Conservation (phyloP, 164 flowering plant genomes). For the Aristolochia contorta region DNA sequence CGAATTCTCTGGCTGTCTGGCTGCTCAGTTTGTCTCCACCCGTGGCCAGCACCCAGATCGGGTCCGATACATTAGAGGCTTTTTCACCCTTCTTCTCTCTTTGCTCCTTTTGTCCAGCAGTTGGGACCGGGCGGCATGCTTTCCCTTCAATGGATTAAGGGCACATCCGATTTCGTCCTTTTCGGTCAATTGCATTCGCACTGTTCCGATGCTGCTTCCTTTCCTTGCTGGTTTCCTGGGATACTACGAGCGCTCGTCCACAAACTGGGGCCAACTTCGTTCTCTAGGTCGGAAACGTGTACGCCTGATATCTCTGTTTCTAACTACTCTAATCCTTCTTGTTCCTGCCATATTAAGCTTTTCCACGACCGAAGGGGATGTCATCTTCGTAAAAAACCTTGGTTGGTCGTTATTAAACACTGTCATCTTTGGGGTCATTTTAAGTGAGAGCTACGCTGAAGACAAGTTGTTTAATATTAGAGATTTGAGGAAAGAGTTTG, state of each 20-base stretch:
- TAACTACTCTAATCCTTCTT: constrained; percentile 52
- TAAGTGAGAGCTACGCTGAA: constrained; percentile 65
- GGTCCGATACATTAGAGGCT: constrained; percentile 41
- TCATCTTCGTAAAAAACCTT: constrained; percentile 35
- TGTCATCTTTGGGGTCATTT: constrained; percentile 83
- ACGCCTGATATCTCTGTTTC: constrained; percentile 53
- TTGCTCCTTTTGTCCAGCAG: constrained; percentile 56
- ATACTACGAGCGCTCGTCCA: constrained; percentile 49
- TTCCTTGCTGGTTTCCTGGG: constrained; percentile 78
- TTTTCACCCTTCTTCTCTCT: constrained; percentile 36
- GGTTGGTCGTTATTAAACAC: constrained; percentile 85
- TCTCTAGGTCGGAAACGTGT: constrained; percentile 59
- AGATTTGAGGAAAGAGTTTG: constrained; percentile 56
- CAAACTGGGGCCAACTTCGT: constrained; percentile 47
- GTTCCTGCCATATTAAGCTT: constrained; percentile 61
- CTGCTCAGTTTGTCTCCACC: constrained; percentile 38
- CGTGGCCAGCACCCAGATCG: constrained; percentile 9
- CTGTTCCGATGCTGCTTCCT: constrained; percentile 75
- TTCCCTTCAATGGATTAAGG: constrained; percentile 23
- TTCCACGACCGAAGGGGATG: constrained; percentile 31
- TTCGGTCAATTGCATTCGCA: constrained; percentile 44
- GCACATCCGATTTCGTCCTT: constrained; percentile 12
- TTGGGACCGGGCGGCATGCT: constrained; percentile 80
- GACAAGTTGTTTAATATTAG: constrained; percentile 40
- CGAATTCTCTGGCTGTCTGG: constrained; percentile 62